phyloP scores from a whole-genome alignment of 169 alveolate species.

The Eimeria praecox region DNA sequence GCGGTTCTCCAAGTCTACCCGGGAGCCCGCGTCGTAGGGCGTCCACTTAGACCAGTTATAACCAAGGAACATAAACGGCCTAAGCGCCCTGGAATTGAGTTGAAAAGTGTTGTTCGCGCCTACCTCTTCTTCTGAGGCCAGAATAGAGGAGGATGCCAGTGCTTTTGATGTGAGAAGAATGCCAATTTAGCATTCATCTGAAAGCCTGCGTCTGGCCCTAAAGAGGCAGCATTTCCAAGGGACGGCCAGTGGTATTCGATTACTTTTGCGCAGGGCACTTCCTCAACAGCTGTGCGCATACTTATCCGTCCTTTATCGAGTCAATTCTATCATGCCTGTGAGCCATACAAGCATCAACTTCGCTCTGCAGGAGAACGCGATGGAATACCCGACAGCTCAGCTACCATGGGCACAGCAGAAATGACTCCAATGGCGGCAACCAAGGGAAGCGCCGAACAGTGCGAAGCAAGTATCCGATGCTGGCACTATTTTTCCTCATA shows the following conservation, averaged over 20 bases:
- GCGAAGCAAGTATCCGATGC: neutral
- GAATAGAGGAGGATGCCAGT: neutral
- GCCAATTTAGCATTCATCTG: neutral
- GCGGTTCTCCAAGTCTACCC: neutral
- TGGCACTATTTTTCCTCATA: neutral
- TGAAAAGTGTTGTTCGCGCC: neutral
- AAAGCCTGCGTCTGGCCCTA: neutral
- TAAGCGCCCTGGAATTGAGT: neutral
- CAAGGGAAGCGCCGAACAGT: neutral
- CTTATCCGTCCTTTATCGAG: neutral
- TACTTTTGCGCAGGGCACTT: neutral
- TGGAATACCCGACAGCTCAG: neutral
- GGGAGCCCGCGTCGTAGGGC: neutral
- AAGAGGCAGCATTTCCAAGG: neutral
- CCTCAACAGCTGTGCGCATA: neutral
- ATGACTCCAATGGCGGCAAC: neutral
- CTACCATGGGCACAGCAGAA: neutral
- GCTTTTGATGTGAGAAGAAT: neutral
- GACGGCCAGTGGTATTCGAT: neutral
- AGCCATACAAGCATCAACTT: neutral
- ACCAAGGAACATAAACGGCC: neutral
- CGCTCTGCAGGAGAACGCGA: neutral
- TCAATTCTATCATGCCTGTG: neutral
- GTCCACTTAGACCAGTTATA: neutral
- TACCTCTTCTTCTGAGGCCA: neutral